Conservation (phyloP, 2,329 filamentous ascomycete species). For the Elsinoe necatrix region DNA sequence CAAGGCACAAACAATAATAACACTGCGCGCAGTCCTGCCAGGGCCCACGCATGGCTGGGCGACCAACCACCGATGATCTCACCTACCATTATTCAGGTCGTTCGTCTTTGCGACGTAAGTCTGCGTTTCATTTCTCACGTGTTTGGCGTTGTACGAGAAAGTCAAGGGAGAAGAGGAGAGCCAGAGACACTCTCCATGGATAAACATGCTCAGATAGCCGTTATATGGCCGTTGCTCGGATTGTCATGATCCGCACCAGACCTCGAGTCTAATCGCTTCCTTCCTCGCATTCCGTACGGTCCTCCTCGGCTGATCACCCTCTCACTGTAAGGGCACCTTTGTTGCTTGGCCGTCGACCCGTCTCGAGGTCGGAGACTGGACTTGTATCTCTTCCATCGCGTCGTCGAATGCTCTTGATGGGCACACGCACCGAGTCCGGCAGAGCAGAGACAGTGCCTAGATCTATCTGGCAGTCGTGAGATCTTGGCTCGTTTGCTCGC, state of each 20-base stretch:
- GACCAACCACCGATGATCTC: conserved; percentile 10
- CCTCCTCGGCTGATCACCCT: not conserved
- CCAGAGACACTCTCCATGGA: too few relatives aligned
- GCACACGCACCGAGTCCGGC: too few relatives aligned
- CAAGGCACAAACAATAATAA: not conserved
- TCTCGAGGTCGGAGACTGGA: too few relatives aligned
- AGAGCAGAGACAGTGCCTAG: not conserved
- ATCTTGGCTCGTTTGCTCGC: not conserved
- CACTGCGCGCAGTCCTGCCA: not conserved
- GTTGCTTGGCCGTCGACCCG: too few relatives aligned
- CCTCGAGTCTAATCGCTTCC: not conserved
- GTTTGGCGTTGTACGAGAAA: too few relatives aligned
- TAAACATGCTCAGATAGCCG: not conserved
- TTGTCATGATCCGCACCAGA: not conserved
- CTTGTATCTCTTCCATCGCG: too few relatives aligned
- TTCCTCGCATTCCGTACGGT: not conserved
- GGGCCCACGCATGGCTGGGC: conserved; percentile 1
- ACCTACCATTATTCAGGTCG: not conserved
- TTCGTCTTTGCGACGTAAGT: not conserved
- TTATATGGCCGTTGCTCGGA: conserved; percentile 2
- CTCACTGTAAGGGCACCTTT: too few relatives aligned
- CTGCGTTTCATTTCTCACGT: not conserved
- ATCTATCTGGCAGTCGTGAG: not conserved
- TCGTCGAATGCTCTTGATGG: too few relatives aligned
- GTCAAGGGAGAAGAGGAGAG: too few relatives aligned